These are phyloP conservation scores for Cyberlindnera americana DNA, from an alignment of 805 yeast species.

Conservation along the genomic window DNA sequence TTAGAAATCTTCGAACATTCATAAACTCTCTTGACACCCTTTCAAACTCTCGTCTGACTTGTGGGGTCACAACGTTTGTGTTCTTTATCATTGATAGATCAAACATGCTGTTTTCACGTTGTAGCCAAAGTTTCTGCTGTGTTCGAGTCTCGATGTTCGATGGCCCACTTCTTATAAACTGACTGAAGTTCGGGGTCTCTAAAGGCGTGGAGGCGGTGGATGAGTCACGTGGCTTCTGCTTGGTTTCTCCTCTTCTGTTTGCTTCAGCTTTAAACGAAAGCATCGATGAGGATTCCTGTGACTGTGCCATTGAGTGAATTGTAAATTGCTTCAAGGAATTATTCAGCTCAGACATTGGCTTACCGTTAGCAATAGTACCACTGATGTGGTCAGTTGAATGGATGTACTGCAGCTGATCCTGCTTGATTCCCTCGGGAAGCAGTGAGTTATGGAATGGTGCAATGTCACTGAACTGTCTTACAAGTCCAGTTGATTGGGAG, in stretches of 20 bases:
- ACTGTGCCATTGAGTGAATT: slow-evolving; percentile 13
- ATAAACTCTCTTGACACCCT: slow-evolving; percentile 70
- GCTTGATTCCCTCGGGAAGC: slow-evolving; percentile 15
- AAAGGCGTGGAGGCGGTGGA: too few relatives aligned
- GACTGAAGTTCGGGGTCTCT: slow-evolving; percentile 36
- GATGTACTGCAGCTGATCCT: slow-evolving; percentile 20
- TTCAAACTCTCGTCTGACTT: slow-evolving; percentile 72
- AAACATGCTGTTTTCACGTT: slow-evolving; percentile 67
- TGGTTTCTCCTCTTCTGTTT: too few relatives aligned
- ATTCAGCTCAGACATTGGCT: slow-evolving; percentile 14
- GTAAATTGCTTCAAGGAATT: slow-evolving; percentile 28
- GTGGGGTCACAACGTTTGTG: slow-evolving; percentile 34
- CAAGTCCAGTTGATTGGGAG: slow-evolving; percentile 53
- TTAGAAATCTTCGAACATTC: slow-evolving; percentile 62
- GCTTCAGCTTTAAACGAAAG: slow-evolving; percentile 25
- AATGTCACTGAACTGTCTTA: slow-evolving; percentile 34
- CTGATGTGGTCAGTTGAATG: slow-evolving; percentile 30
- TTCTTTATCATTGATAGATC: slow-evolving; percentile 38
- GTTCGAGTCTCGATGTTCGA: slow-evolving; percentile 61
- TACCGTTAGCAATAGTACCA: slow-evolving; percentile 10
- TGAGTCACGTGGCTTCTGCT: too few relatives aligned
- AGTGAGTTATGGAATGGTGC: slow-evolving; percentile 29
- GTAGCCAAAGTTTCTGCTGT: slow-evolving; percentile 82
- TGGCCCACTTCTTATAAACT: slow-evolving; percentile 37
- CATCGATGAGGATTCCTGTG: slow-evolving; percentile 21